A percentile compares a stretch with the other conserved stretches of the same genome.
phyloP scores from a whole-genome alignment of 202 grass and related monocot species.

The Musa balbisiana region DNA sequence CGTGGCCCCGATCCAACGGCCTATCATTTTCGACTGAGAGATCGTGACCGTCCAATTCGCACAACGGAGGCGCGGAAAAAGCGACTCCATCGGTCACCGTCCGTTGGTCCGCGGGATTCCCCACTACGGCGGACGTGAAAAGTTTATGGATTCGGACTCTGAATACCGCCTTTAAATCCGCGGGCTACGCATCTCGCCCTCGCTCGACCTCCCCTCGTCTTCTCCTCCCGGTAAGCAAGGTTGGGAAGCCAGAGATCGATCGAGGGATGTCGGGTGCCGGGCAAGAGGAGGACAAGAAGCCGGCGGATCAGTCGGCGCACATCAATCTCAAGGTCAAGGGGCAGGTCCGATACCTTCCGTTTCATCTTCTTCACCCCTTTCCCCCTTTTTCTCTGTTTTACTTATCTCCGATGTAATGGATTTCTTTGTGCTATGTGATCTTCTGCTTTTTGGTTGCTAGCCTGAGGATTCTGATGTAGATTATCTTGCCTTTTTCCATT shows the following conservation, averaged over 20 bases:
- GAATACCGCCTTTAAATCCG: background rate
- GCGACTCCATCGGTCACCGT: background rate
- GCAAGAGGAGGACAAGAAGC: constrained; percentile 10
- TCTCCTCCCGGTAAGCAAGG: background rate
- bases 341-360: background rate
- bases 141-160: background rate
- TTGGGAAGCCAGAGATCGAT: background rate
- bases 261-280: background rate
- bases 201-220: background rate
- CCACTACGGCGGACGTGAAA: background rate
- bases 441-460: background rate
- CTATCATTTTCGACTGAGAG: background rate
- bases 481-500: background rate
- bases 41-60: background rate
- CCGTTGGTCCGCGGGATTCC: background rate
- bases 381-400: background rate
- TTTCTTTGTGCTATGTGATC: no score
- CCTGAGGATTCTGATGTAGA: background rate
- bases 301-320: constrained; percentile 3
- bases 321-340: constrained; percentile 8
- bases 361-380: background rate
- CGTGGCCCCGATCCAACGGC: background rate
- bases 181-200: background rate
- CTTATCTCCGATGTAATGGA: background rate
- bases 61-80: background rate